Base-by-base conservation (phyloP, 345 rosid species). In the Streptanthus diversifolius region DNA sequence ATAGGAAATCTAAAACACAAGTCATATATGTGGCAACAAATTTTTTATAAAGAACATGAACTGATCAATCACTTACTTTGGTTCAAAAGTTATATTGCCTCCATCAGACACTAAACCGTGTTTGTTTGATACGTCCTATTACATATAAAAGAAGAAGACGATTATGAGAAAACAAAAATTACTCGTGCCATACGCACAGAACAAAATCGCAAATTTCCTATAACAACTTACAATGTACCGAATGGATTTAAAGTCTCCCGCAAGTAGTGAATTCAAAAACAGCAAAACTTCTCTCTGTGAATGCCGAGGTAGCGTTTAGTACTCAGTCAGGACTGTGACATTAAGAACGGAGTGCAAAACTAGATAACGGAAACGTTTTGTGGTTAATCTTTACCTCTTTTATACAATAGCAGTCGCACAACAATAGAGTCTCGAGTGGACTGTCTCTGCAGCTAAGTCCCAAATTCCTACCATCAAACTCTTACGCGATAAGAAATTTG, bases 41-140 rank as follows among this genome's bases (percentile, higher is more conserved):
- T 9, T 5, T 18, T 18, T 7, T 9, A 1, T 22, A 37, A 37
- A 49, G 18, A 32, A 60, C 8, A 47, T 35, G 13, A 47, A 15
- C 39, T 48, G 40, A 66, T 37, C 24, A 35, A 43, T 40, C 39
- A 49, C 19, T 69, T 85, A 90, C 98, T 84, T 82, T 11, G 86
- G 85, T 51, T 68, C 39, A 68, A 70, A 85, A 71, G 89, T 85
- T 81, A 84, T 83, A 78, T 83, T 82, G 75, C 88, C 89, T 72
- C 64, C 80, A 55, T 86, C 87, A 67, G 85, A 81, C 57, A 90
- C 86, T 85, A 92, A 84, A 48, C 98, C 98, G 72, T 84, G 81
- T 70, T 72, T 63, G 43, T 78, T 87, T 37, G 98, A 92, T 75
- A 92, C 77, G 71, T 92, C 95, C 96, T 92, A 69, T 33, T 8